A percentile compares a stretch with the other conserved stretches of the same genome.
Evolutionary conservation across 2,329 filamentous ascomycete genomes (phyloP).

Genomic region (Claviceps lovelessii): DNA sequence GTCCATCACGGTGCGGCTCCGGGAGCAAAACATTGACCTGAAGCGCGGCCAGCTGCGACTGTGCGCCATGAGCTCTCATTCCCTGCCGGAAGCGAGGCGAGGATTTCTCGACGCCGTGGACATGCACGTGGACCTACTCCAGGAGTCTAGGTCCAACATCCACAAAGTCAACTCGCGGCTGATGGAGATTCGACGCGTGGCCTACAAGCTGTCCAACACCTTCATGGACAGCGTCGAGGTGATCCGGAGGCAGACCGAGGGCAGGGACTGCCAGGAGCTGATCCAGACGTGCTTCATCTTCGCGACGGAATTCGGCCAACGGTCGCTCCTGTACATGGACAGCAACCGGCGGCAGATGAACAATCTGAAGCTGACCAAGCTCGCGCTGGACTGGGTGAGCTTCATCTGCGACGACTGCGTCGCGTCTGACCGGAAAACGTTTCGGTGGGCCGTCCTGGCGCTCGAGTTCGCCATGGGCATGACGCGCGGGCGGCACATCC

Average conservation of each 20-base stretch:
- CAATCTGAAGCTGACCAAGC: slow-evolving; percentile 82
- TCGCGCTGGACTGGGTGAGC: slow-evolving; percentile 91
- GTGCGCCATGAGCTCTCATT: slow-evolving; percentile 74
- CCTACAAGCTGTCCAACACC: slow-evolving; percentile 90
- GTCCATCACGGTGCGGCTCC: slow-evolving; percentile 54
- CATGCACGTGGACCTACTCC: slow-evolving; percentile 72
- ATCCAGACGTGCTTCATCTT: slow-evolving; percentile 98
- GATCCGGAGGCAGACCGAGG: slow-evolving; percentile 71
- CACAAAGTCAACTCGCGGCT: slow-evolving; percentile 82
- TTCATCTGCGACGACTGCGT: slow-evolving; percentile 97
- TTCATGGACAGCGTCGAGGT: slow-evolving; percentile 98
- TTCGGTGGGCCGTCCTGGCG: slow-evolving; percentile 90
- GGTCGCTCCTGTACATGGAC: slow-evolving; percentile 90
- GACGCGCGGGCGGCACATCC: slow-evolving; percentile 82
- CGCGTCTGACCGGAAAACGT: slow-evolving; percentile 85
- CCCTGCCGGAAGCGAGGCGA: slow-evolving; percentile 62
- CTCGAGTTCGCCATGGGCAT: slow-evolving; percentile 96
- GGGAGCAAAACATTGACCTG: slow-evolving; percentile 69
- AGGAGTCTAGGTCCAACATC: slow-evolving; percentile 86
- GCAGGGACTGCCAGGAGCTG: slow-evolving; percentile 80
- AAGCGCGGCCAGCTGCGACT: slow-evolving; percentile 76
- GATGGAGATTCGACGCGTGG: slow-evolving; percentile 87
- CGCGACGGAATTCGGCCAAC: slow-evolving; percentile 95
- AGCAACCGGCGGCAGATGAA: slow-evolving; percentile 93
- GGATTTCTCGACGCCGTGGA: slow-evolving; percentile 67